phyloP scores from a whole-genome alignment of 164 flowering plant genomes.

The Vitis rotundifolia region DNA sequence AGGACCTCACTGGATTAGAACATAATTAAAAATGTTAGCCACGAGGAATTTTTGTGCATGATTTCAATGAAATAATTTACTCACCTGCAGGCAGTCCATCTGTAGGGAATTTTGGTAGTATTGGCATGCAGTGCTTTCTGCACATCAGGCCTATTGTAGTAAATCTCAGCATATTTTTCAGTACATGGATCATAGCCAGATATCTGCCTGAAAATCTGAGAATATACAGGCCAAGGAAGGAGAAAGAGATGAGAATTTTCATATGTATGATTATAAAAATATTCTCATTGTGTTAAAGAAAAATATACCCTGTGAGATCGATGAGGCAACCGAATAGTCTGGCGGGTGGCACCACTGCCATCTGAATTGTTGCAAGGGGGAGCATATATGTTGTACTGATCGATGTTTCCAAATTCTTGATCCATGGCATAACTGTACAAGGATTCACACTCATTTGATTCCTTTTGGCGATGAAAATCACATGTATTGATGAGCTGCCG shows the following conservation, averaged over 20 bases:
- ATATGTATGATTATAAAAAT: no score
- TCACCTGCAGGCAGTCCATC: slow-evolving; percentile 94
- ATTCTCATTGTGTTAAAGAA: no score
- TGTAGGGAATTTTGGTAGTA: slow-evolving; percentile 61
- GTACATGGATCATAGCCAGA: slow-evolving; percentile 92
- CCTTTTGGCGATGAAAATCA: slow-evolving; percentile 54
- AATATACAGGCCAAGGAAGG: neutral
- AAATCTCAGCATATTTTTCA: slow-evolving; percentile 73
- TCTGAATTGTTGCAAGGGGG: slow-evolving; percentile 77
- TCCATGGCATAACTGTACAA: slow-evolving; percentile 73
- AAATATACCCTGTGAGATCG: slow-evolving; percentile 32
- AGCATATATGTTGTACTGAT: slow-evolving; percentile 85
- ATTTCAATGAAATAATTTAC: no score
- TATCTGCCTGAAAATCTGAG: slow-evolving; percentile 36
- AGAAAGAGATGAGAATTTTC: no score
- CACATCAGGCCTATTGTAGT: slow-evolving; percentile 80
- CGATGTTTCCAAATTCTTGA: slow-evolving; percentile 83
- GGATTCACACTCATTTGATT: slow-evolving; percentile 65
- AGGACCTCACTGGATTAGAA: slow-evolving; percentile 53
- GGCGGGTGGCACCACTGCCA: slow-evolving; percentile 35
- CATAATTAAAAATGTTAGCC: neutral
- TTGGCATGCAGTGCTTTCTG: slow-evolving; percentile 90
- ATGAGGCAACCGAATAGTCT: slow-evolving; percentile 53
- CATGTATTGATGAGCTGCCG: slow-evolving; percentile 59
- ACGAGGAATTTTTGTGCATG: neutral